phyloP scores from a whole-genome alignment of 768 basidiomycete genomes.

The Podaxis sp. region DNA sequence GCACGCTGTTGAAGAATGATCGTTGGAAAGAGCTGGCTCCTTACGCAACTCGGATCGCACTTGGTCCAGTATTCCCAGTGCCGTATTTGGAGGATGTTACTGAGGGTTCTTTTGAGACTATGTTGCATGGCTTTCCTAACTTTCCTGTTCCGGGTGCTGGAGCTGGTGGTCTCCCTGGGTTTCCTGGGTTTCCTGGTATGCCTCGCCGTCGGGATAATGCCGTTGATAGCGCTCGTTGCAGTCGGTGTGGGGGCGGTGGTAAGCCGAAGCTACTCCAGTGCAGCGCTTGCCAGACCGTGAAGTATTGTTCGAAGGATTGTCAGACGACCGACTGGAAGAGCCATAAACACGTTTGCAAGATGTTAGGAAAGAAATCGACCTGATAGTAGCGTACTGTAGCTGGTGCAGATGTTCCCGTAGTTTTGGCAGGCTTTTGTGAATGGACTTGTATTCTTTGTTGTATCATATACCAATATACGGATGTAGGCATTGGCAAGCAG shows the following conservation, averaged over 20 bases:
- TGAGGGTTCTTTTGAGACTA: background rate
- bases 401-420: too few species aligned
- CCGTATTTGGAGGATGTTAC: conserved; percentile 41
- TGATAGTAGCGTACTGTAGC: background rate
- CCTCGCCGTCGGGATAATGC: too few species aligned
- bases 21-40: conserved; percentile 41
- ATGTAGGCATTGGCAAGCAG: too few species aligned
- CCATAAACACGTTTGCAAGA: conserved; percentile 37
- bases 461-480: too few species aligned
- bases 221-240: conserved; percentile 11
- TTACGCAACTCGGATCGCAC: conserved; percentile 47
- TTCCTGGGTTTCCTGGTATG: background rate
- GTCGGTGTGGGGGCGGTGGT: conserved; percentile 20
- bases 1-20: conserved; percentile 29
- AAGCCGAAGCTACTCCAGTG: conserved; percentile 32
- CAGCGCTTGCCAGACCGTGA: conserved; percentile 34
- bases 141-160: background rate
- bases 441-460: too few species aligned
- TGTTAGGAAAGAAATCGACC: background rate
- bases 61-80: conserved; percentile 54
- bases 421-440: too few species aligned
- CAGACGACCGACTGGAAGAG: conserved; percentile 48
- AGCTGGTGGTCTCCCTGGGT: background rate
- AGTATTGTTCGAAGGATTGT: conserved; percentile 45
- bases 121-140: background rate